Evolutionary conservation across 495 filamentous ascomycete genomes (phyloP), one percentile per base, ranked within the genome.

Genomic region (Oidiodendron maius): DNA sequence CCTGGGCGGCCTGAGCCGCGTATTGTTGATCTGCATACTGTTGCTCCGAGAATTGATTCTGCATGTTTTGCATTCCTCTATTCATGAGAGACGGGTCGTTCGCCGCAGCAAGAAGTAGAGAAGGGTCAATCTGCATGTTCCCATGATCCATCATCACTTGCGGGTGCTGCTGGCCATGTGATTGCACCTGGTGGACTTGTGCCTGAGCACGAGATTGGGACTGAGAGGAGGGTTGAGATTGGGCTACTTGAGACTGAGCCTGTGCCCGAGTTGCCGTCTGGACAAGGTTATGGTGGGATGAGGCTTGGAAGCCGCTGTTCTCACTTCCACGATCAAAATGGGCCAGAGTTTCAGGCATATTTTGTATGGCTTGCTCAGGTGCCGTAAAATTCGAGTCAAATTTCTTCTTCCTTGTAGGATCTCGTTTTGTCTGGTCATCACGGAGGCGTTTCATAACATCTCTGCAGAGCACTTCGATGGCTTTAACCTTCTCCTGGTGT

Each of bases 361-460:
- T 16, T 40, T 30, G 26, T 34, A 51, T 50, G 11, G 30, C 22
- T 4, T 20, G 20, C 10, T 57, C 44, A 12, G 51, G 23, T 6
- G 45, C 50, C 3, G 46, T 52, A 18, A 28, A 48, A 15, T 55
- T 57, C 4, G 56, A 52, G 22, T 62, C 59, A n/a, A 57, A 56
- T 25, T 61, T 64, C 48, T 66, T 75, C 58, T 79, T 83, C 45
- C 67, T 63, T 3, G 67, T 62, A 1, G 80, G 74, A 61, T 83
- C 75, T 46, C 71, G 65, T 55, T 77, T 81, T 0, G 72, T 75
- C 47, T 76, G 76, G 52, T 88, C 83, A 53, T 85, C 80, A 10
- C 82, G 77, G 23, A 84, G 74, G 21, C 87, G 73, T 63, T 90
- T 87, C 74, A 83, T 77, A 4, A 84, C 83, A 68, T 91, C 87